phyloP scores from a whole-genome alignment of 208 protist genomes.

The Trichomonas gallinae region DNA sequence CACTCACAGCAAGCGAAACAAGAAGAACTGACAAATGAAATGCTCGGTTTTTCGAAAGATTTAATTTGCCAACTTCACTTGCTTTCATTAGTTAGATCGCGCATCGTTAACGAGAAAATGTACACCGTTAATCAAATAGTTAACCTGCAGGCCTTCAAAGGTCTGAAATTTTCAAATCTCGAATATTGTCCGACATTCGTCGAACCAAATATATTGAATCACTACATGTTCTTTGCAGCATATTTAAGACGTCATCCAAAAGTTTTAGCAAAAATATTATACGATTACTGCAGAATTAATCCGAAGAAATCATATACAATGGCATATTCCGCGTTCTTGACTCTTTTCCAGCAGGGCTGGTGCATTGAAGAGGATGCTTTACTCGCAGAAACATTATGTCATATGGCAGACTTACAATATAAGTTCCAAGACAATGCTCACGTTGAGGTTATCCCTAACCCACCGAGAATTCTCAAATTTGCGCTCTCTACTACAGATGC shows the following conservation, averaged over 20 bases:
- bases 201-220: background rate
- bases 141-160: background rate
- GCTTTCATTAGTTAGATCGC: background rate
- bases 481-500: background rate
- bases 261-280: background rate
- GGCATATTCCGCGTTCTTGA: background rate
- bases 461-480: background rate
- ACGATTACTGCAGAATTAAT: background rate
- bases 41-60: background rate
- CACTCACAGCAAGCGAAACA: background rate
- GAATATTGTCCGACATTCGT: background rate
- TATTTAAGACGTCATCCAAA: background rate
- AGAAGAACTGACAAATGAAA: background rate
- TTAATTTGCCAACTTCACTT: background rate
- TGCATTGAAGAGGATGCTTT: background rate
- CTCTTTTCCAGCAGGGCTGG: background rate
- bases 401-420: background rate
- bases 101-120: background rate
- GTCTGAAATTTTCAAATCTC: background rate
- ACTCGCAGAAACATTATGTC: background rate
- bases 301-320: background rate
- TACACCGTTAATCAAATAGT: background rate
- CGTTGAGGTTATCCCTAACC: background rate
- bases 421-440: too few species aligned
- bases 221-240: background rate